Evolutionary conservation across 495 filamentous ascomycete genomes (phyloP).

Genomic region (Bryoglossum gracile): DNA sequence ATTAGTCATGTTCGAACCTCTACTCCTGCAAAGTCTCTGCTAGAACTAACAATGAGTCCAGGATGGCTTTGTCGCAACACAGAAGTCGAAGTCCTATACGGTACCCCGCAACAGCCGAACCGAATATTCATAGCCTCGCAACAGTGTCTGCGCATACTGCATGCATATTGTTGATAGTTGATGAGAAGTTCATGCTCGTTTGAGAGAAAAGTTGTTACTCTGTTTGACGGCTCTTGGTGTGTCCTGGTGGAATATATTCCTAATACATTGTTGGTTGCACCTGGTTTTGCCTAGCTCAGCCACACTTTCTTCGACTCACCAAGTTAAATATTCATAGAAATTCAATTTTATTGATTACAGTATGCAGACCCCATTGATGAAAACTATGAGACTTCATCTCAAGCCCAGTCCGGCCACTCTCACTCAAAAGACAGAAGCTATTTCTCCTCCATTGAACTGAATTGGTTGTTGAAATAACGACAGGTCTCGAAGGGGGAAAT

Average conservation of each 20-base stretch:
- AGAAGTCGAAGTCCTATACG: background rate
- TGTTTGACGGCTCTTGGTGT: conserved; percentile 6
- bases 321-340: conserved; percentile 5
- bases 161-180: conserved; percentile 5
- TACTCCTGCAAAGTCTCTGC: background rate
- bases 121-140: conserved; percentile 3
- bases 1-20: background rate
- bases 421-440: conserved; percentile 11
- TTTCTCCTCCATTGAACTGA: conserved; percentile 11
- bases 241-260: background rate
- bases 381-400: conserved; percentile 14
- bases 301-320: background rate
- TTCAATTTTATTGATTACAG: conserved; percentile 2
- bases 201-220: conserved; percentile 5
- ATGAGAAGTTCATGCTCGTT: conserved; percentile 3
- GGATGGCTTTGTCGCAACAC: conserved; percentile 6
- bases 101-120: too few species aligned
- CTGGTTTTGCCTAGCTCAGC: background rate
- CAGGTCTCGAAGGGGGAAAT: conserved; percentile 1
- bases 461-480: conserved; percentile 8
- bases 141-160: conserved; percentile 1
- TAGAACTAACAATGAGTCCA: background rate
- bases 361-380: conserved; percentile 4
- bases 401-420: background rate
- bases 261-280: conserved; percentile 4